A percentile compares a stretch with the other conserved stretches of the same genome.
phyloP scores from a whole-genome alignment of 1,139 yeast genomes.

The Citeromyces hawaiiensis region DNA sequence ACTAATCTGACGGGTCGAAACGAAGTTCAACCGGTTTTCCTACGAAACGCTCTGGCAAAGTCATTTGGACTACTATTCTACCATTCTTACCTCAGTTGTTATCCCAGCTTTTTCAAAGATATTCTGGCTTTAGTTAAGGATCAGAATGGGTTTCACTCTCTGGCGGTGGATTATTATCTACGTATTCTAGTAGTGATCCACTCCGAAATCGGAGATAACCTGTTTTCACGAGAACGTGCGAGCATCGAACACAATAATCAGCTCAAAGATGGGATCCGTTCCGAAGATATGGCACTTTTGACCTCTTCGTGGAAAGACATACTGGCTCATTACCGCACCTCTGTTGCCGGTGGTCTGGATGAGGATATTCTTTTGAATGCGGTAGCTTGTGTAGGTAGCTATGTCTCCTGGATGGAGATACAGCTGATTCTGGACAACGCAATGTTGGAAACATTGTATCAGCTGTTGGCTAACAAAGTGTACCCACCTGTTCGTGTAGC shows the following conservation, averaged over 20 bases:
- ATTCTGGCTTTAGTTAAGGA: constrained; percentile 26
- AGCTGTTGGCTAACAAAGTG: constrained; percentile 31
- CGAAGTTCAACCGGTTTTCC: constrained; percentile 39
- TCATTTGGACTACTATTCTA: constrained; percentile 62
- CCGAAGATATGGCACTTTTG: constrained; percentile 57
- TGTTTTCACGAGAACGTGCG: constrained; percentile 55
- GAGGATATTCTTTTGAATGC: constrained; percentile 42
- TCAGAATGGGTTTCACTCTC: constrained; percentile 20
- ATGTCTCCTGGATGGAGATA: constrained; percentile 93
- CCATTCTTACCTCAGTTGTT: constrained; percentile 43
- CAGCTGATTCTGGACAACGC: constrained; percentile 58
- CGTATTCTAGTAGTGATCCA: constrained; percentile 69
- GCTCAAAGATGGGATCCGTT: constrained; percentile 74
- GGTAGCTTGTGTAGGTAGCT: constrained; percentile 67
- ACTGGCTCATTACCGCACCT: constrained; percentile 20
- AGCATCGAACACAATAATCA: constrained; percentile 51
- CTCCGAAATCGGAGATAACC: constrained; percentile 86
- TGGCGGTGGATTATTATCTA: constrained; percentile 65
- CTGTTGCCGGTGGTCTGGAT: constrained; percentile 13
- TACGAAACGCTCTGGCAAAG: constrained; percentile 73
- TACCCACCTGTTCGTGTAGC: constrained; percentile 25
- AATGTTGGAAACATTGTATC: constrained; percentile 49
- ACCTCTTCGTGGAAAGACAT: constrained; percentile 59
- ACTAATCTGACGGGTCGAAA: constrained; percentile 18
- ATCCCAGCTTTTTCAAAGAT: constrained; percentile 62